A percentile compares a stretch with the other conserved stretches of the same genome.
phyloP scores from a whole-genome alignment of 2,329 filamentous ascomycete species.

The Fusarium sp. region DNA sequence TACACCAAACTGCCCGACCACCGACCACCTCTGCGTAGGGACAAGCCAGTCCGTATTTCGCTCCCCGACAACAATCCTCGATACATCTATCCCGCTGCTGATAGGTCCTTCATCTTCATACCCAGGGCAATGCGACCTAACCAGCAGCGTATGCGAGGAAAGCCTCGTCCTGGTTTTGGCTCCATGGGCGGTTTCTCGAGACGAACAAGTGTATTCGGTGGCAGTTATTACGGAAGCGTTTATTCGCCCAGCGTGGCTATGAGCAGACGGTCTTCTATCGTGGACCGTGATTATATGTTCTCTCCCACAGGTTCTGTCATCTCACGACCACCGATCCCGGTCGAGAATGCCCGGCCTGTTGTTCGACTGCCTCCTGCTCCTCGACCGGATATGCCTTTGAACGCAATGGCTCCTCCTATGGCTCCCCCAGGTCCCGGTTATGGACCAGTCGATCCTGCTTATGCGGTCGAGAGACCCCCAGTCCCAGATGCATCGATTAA shows the following conservation, averaged over 20 bases:
- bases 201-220: conserved; percentile 83
- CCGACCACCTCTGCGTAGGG: conserved; percentile 89
- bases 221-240: conserved; percentile 76
- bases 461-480: conserved; percentile 28
- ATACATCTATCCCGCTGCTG: conserved; percentile 90
- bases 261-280: conserved; percentile 86
- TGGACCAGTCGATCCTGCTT: conserved; percentile 29
- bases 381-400: conserved; percentile 46
- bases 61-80: conserved; percentile 81
- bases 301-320: conserved; percentile 85
- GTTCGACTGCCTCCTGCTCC: conserved; percentile 81
- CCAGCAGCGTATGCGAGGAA: conserved; percentile 79
- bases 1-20: conserved; percentile 96
- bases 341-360: conserved; percentile 75
- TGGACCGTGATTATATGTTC: conserved; percentile 75
- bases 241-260: conserved; percentile 90
- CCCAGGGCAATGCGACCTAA: conserved; percentile 93
- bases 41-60: conserved; percentile 96
- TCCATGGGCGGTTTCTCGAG: conserved; percentile 76
- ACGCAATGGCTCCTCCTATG: conserved; percentile 28
- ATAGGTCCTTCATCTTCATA: conserved; percentile 98
- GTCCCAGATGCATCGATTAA: conserved; percentile 56
- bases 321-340: conserved; percentile 71
- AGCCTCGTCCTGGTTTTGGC: conserved; percentile 77
- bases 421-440: conserved; percentile 5